Conservation (phyloP, 108 stramenopile species). For the Bacterosira constricta region DNA sequence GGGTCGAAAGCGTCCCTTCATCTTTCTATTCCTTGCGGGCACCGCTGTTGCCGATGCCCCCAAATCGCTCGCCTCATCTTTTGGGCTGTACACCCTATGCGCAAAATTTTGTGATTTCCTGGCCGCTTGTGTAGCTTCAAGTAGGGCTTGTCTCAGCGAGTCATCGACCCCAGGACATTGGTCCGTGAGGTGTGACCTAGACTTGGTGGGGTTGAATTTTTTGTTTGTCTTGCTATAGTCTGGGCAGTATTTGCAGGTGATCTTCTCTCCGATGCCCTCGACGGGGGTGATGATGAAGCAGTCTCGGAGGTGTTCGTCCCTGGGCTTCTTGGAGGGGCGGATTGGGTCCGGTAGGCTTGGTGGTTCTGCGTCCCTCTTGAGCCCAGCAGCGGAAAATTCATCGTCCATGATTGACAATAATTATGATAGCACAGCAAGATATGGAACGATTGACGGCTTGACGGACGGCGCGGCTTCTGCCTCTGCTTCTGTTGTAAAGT, state of each 20-base stretch:
- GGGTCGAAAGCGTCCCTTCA: background rate
- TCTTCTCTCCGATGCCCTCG: conserved; percentile 7
- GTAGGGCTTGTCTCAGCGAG: background rate
- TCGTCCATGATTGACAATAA: too few species aligned
- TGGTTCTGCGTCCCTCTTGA: too few species aligned
- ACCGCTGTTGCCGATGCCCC: background rate
- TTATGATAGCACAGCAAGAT: too few species aligned
- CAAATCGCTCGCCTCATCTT: background rate
- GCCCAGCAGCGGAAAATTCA: too few species aligned
- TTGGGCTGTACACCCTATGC: background rate
- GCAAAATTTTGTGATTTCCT: background rate
- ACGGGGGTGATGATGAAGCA: conserved; percentile 16
- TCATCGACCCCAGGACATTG: conserved; percentile 6
- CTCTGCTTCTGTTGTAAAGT: too few species aligned
- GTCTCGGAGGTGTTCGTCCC: conserved; percentile 13
- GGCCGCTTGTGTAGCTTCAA: conserved; percentile 4
- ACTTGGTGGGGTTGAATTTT: conserved; percentile 24
- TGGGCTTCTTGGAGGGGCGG: conserved; percentile 12
- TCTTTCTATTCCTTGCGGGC: background rate
- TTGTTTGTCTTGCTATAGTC: background rate
- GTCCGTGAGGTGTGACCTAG: background rate
- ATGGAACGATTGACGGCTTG: too few species aligned
- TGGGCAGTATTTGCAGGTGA: conserved; percentile 3
- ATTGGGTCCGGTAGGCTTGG: too few species aligned
- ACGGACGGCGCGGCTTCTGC: too few species aligned